phyloP scores from a whole-genome alignment of 2,329 filamentous ascomycete genomes.

The Coniochaeta hoffmannii region DNA sequence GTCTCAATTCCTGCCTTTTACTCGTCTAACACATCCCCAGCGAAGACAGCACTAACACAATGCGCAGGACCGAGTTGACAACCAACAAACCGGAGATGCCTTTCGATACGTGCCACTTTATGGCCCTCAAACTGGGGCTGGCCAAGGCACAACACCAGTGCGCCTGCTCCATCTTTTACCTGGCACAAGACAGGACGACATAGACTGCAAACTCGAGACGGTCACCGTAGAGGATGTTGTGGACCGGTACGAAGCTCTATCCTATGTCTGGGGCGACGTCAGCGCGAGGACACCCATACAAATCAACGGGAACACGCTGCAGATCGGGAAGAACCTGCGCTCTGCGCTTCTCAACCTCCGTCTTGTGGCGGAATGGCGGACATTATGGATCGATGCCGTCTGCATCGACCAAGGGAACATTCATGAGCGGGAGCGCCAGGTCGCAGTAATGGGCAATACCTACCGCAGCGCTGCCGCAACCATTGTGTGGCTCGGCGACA shows the following conservation, averaged over 20 bases:
- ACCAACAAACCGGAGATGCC: too few relatives aligned
- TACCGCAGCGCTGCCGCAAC: constrained; percentile 8
- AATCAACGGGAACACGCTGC: background rate
- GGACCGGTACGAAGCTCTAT: background rate
- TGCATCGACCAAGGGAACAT: constrained; percentile 12
- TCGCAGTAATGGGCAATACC: constrained; percentile 10
- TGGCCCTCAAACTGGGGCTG: too few relatives aligned
- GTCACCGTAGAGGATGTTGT: background rate
- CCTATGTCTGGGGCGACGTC: constrained; percentile 4
- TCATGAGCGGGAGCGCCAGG: constrained; percentile 8
- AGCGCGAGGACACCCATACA: background rate
- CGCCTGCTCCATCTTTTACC: background rate
- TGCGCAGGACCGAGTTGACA: too few relatives aligned
- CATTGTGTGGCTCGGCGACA: constrained; percentile 10
- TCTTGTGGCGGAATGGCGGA: background rate
- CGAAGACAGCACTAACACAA: too few relatives aligned
- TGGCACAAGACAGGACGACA: background rate
- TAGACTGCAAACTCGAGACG: background rate
- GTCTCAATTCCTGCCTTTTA: too few relatives aligned
- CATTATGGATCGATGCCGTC: constrained; percentile 24
- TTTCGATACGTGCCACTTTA: too few relatives aligned
- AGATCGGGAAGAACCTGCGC: background rate
- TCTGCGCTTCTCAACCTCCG: constrained; percentile 2
- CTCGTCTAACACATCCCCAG: too few relatives aligned
- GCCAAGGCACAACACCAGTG: too few relatives aligned